A percentile compares a stretch with the other conserved stretches of the same genome.
phyloP scores from a whole-genome alignment of 441 rosid genomes.

The Gossypium aridum region DNA sequence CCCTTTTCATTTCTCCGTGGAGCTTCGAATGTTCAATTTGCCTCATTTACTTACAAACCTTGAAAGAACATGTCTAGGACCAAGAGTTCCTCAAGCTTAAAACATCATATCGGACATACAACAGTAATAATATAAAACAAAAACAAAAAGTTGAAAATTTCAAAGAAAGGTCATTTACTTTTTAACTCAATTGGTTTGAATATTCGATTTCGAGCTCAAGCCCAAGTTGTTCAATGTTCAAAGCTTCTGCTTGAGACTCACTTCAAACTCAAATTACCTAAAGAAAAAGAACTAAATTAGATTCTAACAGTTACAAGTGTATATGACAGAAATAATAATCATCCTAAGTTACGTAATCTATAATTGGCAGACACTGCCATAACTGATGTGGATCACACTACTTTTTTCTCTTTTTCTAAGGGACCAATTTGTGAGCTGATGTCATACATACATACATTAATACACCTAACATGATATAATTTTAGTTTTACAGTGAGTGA shows the following conservation, averaged over 20 bases:
- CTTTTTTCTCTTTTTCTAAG: background rate
- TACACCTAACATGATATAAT: background rate
- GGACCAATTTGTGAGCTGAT: background rate
- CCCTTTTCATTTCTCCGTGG: background rate
- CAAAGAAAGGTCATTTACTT: background rate
- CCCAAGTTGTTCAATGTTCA: background rate
- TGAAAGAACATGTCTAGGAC: too few species aligned
- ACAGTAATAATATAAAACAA: background rate
- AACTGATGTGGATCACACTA: background rate
- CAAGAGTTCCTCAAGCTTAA: background rate
- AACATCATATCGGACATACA: background rate
- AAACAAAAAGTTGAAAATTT: background rate
- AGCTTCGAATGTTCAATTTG: background rate
- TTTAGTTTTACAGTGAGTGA: conserved; percentile 4
- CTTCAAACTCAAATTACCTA: background rate
- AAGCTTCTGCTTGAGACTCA: background rate
- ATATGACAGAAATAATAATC: background rate
- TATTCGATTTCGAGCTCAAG: background rate
- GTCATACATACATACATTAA: background rate
- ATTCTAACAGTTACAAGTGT: background rate
- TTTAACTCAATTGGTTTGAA: background rate
- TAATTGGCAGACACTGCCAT: background rate
- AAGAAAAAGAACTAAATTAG: background rate
- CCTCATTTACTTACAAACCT: too few species aligned
- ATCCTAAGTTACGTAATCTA: background rate